Evolutionary conservation across 2,329 filamentous ascomycete genomes (phyloP).

Genomic region (Cryphonectria japonica): DNA sequence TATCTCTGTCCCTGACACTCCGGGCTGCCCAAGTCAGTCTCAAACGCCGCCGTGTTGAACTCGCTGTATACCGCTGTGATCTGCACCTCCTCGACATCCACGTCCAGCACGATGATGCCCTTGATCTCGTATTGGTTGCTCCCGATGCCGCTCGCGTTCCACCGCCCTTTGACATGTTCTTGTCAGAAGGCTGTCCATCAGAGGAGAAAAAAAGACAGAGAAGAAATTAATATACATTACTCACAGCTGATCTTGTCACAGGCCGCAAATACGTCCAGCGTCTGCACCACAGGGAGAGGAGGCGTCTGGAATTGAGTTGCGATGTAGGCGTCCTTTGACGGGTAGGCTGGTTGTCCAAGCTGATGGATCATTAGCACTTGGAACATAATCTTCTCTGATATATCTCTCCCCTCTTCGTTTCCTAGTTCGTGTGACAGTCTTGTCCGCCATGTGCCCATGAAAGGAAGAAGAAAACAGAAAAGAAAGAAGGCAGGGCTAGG

Average conservation of each 20-base stretch:
- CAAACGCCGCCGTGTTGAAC: slow-evolving; percentile 28
- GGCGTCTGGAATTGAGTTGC: slow-evolving; percentile 27
- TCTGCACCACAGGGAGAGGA: slow-evolving; percentile 18
- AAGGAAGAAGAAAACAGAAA: too few species aligned
- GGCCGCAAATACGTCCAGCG: slow-evolving; percentile 19
- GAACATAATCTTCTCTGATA: not conserved
- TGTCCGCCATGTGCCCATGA: not conserved
- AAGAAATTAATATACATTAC: not conserved
- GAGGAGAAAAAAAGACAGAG: not conserved
- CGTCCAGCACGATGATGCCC: slow-evolving; percentile 25
- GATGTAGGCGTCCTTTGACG: slow-evolving; percentile 27
- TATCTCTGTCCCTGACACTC: not conserved
- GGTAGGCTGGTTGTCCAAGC: slow-evolving; percentile 28
- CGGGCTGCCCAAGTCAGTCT: slow-evolving; percentile 19
- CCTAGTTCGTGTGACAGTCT: not conserved
- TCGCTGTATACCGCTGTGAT: slow-evolving; percentile 28
- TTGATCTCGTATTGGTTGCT: slow-evolving; percentile 23
- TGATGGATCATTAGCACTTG: not conserved
- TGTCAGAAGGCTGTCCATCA: not conserved
- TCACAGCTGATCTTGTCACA: slow-evolving; percentile 27
- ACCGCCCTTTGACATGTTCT: slow-evolving; percentile 10
- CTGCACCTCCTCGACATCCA: slow-evolving; percentile 17
- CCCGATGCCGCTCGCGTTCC: slow-evolving; percentile 27
- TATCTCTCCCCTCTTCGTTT: not conserved
- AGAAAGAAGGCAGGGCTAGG: not conserved